Evolutionary conservation across 1,284 basidiomycete species (phyloP).

Genomic region (Papiliotrema laurentii): DNA sequence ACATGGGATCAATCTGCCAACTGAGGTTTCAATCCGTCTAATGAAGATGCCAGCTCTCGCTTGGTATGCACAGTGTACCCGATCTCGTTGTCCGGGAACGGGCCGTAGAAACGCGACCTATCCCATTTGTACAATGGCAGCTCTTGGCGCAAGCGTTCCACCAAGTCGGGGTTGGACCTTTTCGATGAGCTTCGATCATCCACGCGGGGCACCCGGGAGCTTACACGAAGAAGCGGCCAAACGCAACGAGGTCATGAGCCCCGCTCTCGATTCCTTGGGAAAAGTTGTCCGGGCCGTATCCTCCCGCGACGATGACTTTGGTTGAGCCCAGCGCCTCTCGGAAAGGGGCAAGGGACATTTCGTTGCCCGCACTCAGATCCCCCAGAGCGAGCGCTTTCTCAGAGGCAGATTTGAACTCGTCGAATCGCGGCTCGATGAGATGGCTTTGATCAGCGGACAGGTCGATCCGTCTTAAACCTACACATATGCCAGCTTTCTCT

Average conservation of each 20-base stretch:
- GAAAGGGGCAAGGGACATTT: conserved; percentile 28
- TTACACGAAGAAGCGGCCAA: conserved; percentile 30
- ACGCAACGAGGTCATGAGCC: conserved; percentile 25
- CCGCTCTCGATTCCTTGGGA: conserved; percentile 13
- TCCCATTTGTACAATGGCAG: conserved; percentile 23
- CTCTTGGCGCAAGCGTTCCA: conserved; percentile 16
- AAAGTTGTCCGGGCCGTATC: conserved; percentile 23
- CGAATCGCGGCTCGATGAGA: conserved; percentile 35
- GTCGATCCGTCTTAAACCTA: not conserved
- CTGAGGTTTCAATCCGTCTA: conserved; percentile 17
- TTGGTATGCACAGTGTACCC: conserved; percentile 31
- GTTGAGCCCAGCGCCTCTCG: conserved; percentile 18
- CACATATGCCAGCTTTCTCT: conserved; percentile 20
- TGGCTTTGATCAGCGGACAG: conserved; percentile 10
- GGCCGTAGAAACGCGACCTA: conserved; percentile 27
- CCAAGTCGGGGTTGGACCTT: conserved; percentile 27
- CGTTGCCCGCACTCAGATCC: conserved; percentile 7
- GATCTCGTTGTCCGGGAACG: conserved; percentile 32
- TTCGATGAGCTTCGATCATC: not conserved
- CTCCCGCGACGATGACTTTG: conserved; percentile 28
- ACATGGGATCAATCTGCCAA: conserved; percentile 14
- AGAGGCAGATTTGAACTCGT: conserved; percentile 23
- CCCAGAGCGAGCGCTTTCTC: conserved; percentile 13
- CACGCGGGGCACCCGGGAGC: too few relatives aligned
- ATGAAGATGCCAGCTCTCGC: conserved; percentile 8